Evolutionary conservation across 2,329 filamentous ascomycete genomes (phyloP), one percentile per base, ranked within the genome.

Genomic region (Fusarium sambucinum): DNA sequence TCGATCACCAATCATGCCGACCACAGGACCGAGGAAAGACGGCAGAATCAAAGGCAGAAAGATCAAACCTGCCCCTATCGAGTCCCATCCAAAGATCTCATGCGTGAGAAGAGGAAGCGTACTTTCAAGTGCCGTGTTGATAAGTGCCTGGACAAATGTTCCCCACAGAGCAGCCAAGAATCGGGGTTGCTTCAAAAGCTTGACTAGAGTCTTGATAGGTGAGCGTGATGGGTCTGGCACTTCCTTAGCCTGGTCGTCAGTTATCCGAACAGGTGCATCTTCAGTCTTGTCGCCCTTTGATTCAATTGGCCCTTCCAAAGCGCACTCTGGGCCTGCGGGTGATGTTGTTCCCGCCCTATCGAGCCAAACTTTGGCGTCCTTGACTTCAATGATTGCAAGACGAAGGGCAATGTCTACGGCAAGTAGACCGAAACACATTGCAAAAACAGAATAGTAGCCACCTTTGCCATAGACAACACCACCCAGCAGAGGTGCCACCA

Each of bases 371-470:
- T 71, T 75, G 17, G 76, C 75, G 10, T 74, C 66, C 56, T 76
- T 78, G 44, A 73, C 73, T 41, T 79, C 77, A 38, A 79, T 73
- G 25, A 79, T 74, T 41, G 67, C 47, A 9, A 79, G 56, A 27
- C 77, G 75, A n/a, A 79, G 58, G 3, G 67, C 50, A 50, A 78
- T 76, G 10, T 79, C 77, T 8, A 74, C 73, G 5, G 71, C 74
- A 32, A 79, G 69, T 3, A 79, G 67, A 11, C 75, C 77, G 53
- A 79, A 79, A 48, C 77, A 79, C 73, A 79, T 78, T 27, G 73
- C 73, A 61, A 77, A 79, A 25, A 79, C 76, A 17, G 75, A 53
- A 58, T 77, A 77, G 58, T 79, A 79, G 4, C 76, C 77, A 5
- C 72, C 76, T 19, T 70, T 70, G 19, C 71, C 70, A 44, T 78